phyloP scores from a whole-genome alignment of 345 rosid species.

The Moricandia moricandioides region DNA sequence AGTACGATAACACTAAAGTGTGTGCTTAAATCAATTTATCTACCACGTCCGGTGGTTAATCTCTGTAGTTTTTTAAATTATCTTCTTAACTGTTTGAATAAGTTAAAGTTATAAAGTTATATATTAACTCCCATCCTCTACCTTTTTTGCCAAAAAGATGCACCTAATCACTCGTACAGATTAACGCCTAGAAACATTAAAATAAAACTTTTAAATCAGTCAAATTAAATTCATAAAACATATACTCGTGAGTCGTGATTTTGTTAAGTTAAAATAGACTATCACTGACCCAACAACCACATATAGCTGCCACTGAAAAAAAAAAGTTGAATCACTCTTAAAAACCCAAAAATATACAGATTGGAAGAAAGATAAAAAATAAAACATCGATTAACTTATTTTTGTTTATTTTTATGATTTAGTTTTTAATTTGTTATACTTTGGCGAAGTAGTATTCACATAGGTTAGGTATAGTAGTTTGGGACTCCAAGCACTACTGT shows the following conservation, averaged over 20 bases:
- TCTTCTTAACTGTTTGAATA: neutral
- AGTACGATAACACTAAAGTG: too few species aligned
- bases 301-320: slow-evolving; percentile 21
- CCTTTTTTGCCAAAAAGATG: slow-evolving; percentile 6
- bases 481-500: slow-evolving; percentile 7
- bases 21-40: too few species aligned
- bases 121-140: slow-evolving; percentile 6
- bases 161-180: slow-evolving; percentile 14
- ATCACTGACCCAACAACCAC: slow-evolving; percentile 31
- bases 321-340: neutral
- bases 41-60: too few species aligned
- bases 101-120: neutral
- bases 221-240: neutral
- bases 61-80: neutral
- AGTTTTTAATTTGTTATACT: neutral
- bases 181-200: neutral
- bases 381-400: neutral
- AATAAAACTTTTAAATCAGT: neutral
- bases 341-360: neutral
- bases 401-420: neutral
- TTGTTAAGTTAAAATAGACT: neutral
- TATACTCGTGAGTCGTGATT: neutral
- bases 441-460: neutral
- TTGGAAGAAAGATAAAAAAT: neutral
- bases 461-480: neutral